A percentile compares a stretch with the other conserved stretches of the same genome.
Evolutionary conservation across 192 early-diverging fungal genomes (phyloP).

Genomic region (Podila clonocystis): DNA sequence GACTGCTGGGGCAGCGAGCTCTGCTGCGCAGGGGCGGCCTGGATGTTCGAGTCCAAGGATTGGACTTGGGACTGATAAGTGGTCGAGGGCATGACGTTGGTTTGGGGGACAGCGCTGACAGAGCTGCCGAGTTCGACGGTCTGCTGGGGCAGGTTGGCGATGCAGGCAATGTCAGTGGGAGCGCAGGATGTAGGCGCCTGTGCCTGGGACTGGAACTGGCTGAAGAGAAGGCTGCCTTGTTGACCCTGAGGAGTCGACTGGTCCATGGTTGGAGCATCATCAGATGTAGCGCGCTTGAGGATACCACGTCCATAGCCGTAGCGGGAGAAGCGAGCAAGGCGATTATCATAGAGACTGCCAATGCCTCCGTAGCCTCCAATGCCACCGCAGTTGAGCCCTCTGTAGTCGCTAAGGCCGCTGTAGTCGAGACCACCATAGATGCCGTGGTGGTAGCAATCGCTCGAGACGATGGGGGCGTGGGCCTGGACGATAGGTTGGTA

Average conservation of each 20-base stretch:
- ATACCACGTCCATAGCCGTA: constrained; percentile 4
- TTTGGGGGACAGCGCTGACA: constrained; percentile 18
- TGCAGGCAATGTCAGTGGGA: constrained; percentile 9
- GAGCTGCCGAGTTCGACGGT: constrained; percentile 35
- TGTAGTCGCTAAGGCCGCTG: background rate
- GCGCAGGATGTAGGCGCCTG: background rate
- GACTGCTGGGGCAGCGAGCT: constrained; percentile 24
- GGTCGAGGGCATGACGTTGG: constrained; percentile 23
- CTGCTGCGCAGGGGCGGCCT: constrained; percentile 19
- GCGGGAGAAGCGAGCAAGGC: background rate
- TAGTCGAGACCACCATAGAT: background rate
- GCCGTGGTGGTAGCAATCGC: constrained; percentile 16
- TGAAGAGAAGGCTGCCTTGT: constrained; percentile 31
- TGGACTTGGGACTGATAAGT: constrained; percentile 42
- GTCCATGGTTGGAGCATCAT: background rate
- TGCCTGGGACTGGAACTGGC: constrained; percentile 24
- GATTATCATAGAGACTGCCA: background rate
- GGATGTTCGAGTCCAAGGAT: constrained; percentile 28
- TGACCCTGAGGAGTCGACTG: background rate
- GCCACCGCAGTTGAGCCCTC: too few species aligned
- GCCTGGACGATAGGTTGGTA: constrained; percentile 24
- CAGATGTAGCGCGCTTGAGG: background rate
- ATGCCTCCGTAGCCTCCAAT: too few species aligned
- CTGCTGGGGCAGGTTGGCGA: constrained; percentile 20
- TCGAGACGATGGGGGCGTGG: constrained; percentile 20